A percentile compares a stretch with the other conserved stretches of the same genome.
Evolutionary conservation across 1,284 basidiomycete genomes (phyloP).

Genomic region (Marasmius tenuissimus): DNA sequence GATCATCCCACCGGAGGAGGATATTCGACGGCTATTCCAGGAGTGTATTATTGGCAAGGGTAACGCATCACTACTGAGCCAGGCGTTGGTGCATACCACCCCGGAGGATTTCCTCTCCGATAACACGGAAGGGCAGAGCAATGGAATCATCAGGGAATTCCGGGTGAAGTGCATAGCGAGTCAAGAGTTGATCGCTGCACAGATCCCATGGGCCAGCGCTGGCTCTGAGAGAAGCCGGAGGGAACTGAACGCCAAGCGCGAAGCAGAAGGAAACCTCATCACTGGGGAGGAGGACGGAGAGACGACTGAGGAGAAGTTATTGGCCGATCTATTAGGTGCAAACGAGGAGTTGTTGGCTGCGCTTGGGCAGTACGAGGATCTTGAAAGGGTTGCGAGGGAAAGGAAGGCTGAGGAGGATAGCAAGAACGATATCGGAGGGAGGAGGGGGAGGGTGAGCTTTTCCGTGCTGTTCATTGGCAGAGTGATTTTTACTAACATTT

Average conservation of each 20-base stretch:
- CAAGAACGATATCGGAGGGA: conserved; percentile 46
- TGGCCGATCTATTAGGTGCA: conserved; percentile 64
- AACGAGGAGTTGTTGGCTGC: conserved; percentile 50
- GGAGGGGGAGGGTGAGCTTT: conserved; percentile 55
- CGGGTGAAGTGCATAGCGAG: conserved; percentile 67
- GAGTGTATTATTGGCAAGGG: conserved; percentile 77
- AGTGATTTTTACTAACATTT: background rate
- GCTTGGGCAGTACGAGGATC: conserved; percentile 59
- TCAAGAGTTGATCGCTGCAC: conserved; percentile 71
- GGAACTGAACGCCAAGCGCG: conserved; percentile 18
- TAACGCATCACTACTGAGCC: conserved; percentile 66
- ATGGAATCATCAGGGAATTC: conserved; percentile 74
- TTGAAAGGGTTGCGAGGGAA: conserved; percentile 43
- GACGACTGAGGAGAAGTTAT: conserved; percentile 60
- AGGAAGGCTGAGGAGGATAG: conserved; percentile 62
- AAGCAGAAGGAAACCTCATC: background rate
- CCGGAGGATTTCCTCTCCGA: conserved; percentile 53
- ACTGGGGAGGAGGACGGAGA: conserved; percentile 27
- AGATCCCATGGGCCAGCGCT: conserved; percentile 79
- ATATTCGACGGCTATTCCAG: conserved; percentile 73
- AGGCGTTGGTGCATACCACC: conserved; percentile 62
- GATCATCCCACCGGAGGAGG: conserved; percentile 74
- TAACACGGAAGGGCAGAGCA: conserved; percentile 29
- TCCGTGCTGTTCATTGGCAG: background rate
- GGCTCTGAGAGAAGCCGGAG: conserved; percentile 56